Evolutionary conservation across 345 rosid genomes (phyloP), one percentile per base, ranked within the genome.

Genomic region (Crucihimalaya himalaica): DNA sequence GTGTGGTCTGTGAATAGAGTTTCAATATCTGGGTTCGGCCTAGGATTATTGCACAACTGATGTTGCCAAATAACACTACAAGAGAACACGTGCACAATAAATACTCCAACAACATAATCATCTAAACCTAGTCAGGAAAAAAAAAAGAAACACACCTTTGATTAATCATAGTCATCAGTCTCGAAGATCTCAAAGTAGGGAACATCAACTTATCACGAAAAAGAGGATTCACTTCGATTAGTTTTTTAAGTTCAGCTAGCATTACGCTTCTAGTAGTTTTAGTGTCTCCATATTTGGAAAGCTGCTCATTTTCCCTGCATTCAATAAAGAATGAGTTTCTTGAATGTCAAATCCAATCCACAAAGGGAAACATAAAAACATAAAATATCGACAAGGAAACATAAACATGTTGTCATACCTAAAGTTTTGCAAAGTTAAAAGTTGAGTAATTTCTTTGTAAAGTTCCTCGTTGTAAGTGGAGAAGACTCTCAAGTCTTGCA

Each of bases 51-150:
- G 84, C 97, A 89, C 73, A 89, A 79, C 58, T 86, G 89, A 73
- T 91, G 97, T 78, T 91, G 93, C 95, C 92, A 89, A 64, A 87
- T 88, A 57, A 91, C 80, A 81, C 97, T 88, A 89, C 76, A 82
- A 76, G 39, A 20, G 28, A 53, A 53, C 47, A 74, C 18, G 52
- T 73, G 72, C 42, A 43, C 75, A 50, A 70, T 29, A 28, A 60
- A 76, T 40, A 50, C 12, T 19, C 12, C 46, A 72, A 28, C 51
- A 29, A 68, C 64, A 25, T 42, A 21, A 40, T 58, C 55, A 45
- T 29, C 61, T 57, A 37, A 32, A 31, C 18, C 29, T 25, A 67
- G 39, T 16, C 16, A 40, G 42, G 42, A 32, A 68, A 69, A 11
- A n/a, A n/a, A 29, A 12, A 61, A 29, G 52, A 64, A 45, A 79